A percentile compares a stretch with the other conserved stretches of the same genome.
Conservation (phyloP, 2,329 filamentous ascomycete genomes). For the Phaeosphaeriaceae sp. region DNA sequence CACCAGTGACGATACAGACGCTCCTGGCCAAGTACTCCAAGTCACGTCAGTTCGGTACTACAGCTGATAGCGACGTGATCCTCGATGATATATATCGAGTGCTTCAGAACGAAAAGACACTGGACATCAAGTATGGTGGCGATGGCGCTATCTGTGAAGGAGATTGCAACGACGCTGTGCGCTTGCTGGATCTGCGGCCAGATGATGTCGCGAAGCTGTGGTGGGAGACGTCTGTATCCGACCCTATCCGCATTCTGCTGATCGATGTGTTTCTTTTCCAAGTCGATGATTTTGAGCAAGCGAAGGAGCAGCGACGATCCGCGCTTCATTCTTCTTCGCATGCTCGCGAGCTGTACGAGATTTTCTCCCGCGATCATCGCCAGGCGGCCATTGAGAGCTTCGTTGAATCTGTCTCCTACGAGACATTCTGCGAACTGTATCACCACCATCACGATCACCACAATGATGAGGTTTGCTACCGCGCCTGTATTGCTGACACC, state of each 20-base stretch:
- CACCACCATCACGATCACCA: conserved; percentile 5
- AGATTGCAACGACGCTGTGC: neutral
- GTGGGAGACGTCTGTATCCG: too few species aligned
- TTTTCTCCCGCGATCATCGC: neutral
- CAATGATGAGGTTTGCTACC: neutral
- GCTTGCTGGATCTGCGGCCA: conserved; percentile 9
- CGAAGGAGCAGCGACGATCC: neutral
- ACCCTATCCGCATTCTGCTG: conserved; percentile 12
- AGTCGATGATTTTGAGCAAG: neutral
- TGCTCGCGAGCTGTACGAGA: neutral
- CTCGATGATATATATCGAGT: conserved; percentile 6
- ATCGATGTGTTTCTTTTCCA: conserved; percentile 9
- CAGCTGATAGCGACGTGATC: conserved; percentile 13
- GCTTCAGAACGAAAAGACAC: conserved; percentile 1
- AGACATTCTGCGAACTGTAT: conserved; percentile 4
- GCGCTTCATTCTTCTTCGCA: neutral
- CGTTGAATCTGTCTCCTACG: neutral
- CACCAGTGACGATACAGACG: conserved; percentile 3
- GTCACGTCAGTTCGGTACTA: too few species aligned
- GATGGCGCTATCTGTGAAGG: neutral
- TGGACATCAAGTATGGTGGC: neutral
- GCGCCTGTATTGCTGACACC: too few species aligned
- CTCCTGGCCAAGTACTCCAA: too few species aligned
- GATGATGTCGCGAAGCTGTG: too few species aligned
- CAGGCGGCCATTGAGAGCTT: neutral